These are phyloP conservation scores for Xylaria sp. DNA, from an alignment of 495 filamentous ascomycete species.

Conservation along the genomic window DNA sequence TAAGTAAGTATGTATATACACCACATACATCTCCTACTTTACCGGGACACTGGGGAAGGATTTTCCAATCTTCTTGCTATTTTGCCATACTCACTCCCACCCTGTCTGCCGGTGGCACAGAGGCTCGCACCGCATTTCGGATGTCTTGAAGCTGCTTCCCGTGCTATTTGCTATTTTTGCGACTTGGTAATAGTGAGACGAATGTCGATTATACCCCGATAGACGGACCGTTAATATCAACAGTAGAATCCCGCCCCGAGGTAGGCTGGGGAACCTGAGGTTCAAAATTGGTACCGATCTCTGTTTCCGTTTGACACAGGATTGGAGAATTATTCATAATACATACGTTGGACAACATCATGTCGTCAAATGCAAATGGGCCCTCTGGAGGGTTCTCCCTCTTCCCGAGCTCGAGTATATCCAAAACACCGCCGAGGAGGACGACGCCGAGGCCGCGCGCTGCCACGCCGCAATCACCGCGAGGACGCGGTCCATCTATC, in stretches of 20 bases:
- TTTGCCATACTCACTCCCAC: conserved; percentile 17
- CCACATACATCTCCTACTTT: conserved; percentile 31
- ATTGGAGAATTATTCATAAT: conserved; percentile 23
- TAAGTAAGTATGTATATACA: conserved; percentile 31
- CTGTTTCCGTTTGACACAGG: conserved; percentile 4
- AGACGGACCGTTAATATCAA: conserved; percentile 27
- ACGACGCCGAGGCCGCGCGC: conserved; percentile 46
- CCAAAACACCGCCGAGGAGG: conserved; percentile 45
- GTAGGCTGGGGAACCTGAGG: background rate
- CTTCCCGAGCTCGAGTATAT: conserved; percentile 51
- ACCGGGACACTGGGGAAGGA: conserved; percentile 28
- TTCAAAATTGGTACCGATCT: conserved; percentile 12
- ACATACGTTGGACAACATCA: conserved; percentile 33
- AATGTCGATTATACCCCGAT: conserved; percentile 27
- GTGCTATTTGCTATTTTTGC: conserved; percentile 12
- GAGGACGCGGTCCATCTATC: conserved; percentile 40
- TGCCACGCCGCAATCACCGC: conserved; percentile 46
- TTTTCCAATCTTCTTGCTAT: conserved; percentile 32
- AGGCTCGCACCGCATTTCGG: background rate
- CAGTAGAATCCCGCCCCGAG: conserved; percentile 1
- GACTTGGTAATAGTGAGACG: conserved; percentile 15
- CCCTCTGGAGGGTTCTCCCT: conserved; percentile 57
- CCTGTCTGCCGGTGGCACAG: conserved; percentile 9
- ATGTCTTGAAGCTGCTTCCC: background rate
- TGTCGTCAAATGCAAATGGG: conserved; percentile 43